Percentiles rank a stretch among this genome's conserved stretches.
Evolutionary conservation across 495 filamentous ascomycete genomes (phyloP).

Genomic region (Thozetella sp.): DNA sequence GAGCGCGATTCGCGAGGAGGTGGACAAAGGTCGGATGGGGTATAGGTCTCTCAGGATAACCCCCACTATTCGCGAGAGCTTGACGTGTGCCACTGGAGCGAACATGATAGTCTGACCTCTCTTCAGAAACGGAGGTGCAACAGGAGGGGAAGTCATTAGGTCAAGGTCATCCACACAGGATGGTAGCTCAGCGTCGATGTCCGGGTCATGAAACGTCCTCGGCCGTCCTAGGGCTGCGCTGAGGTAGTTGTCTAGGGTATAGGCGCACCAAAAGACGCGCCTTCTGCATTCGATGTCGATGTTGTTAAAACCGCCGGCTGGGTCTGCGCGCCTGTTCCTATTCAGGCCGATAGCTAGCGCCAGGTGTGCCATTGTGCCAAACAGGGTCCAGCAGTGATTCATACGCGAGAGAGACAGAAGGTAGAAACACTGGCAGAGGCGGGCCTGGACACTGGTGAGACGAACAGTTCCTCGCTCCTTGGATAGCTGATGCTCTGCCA

Average conservation of each 20-base stretch:
- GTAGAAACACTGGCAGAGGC: constrained; percentile 37
- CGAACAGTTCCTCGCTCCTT: constrained; percentile 30
- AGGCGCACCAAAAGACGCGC: constrained; percentile 31
- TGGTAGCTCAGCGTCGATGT: constrained; percentile 35
- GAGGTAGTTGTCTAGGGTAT: constrained; percentile 30
- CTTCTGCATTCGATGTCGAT: constrained; percentile 32
- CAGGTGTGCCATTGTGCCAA: constrained; percentile 37
- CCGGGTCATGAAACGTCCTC: constrained; percentile 29
- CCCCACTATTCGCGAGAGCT: constrained; percentile 22
- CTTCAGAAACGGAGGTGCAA: not conserved
- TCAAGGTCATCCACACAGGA: constrained; percentile 33
- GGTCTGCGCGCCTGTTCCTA: constrained; percentile 14
- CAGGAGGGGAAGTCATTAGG: constrained; percentile 9
- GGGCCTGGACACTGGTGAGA: constrained; percentile 35
- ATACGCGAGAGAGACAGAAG: constrained; percentile 33
- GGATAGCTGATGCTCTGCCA: constrained; percentile 30
- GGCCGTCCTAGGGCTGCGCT: constrained; percentile 26
- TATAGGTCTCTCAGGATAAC: constrained; percentile 23
- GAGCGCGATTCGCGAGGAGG: constrained; percentile 8
- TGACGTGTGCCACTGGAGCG: constrained; percentile 31
- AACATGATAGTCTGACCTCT: constrained; percentile 38
- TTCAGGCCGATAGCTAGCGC: constrained; percentile 26
- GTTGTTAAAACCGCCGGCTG: constrained; percentile 15
- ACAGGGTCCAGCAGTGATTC: constrained; percentile 38
- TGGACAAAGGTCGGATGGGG: constrained; percentile 16